Conservation (phyloP, 2,329 filamentous ascomycete genomes). For the Penicillium sp. region DNA sequence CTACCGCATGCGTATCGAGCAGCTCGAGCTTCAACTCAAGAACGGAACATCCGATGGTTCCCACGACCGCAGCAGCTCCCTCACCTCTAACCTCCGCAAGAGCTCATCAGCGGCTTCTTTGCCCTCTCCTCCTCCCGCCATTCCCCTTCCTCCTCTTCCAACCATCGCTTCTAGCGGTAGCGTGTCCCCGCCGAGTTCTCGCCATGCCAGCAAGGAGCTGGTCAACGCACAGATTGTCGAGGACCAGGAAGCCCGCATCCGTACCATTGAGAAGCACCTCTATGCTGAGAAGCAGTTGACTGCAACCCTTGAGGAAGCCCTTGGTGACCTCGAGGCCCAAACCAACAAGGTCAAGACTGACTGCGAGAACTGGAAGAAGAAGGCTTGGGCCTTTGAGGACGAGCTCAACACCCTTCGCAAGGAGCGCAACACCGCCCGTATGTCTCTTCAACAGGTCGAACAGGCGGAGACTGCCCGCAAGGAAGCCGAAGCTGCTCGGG, state of each 20-base stretch:
- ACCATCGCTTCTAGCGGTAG: constrained; percentile 57
- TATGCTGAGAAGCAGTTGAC: constrained; percentile 96
- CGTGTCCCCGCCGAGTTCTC: constrained; percentile 61
- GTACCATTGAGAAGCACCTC: constrained; percentile 94
- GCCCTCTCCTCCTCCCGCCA: constrained; percentile 90
- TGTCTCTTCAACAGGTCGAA: constrained; percentile 84
- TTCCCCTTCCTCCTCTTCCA: constrained; percentile 91
- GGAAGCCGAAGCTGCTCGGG: constrained; percentile 84
- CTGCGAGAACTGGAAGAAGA: constrained; percentile 87
- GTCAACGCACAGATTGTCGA: constrained; percentile 81
- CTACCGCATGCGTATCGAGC: constrained; percentile 58
- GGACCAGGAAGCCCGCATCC: constrained; percentile 92
- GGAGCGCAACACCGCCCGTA: constrained; percentile 60
- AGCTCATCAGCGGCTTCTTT: constrained; percentile 79
- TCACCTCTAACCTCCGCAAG: constrained; percentile 76
- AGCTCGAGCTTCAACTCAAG: constrained; percentile 63
- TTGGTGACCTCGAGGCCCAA: constrained; percentile 89
- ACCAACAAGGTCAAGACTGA: constrained; percentile 91
- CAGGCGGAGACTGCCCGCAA: constrained; percentile 92
- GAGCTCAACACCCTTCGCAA: constrained; percentile 56
- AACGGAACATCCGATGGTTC: constrained; percentile 39
- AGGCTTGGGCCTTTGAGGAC: constrained; percentile 75
- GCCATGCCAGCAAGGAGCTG: constrained; percentile 81
- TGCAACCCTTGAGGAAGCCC: constrained; percentile 88
- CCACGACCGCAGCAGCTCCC: constrained; percentile 61